Conservation (phyloP, 2,329 filamentous ascomycete species). For the Arthrobotrys sinensis region DNA sequence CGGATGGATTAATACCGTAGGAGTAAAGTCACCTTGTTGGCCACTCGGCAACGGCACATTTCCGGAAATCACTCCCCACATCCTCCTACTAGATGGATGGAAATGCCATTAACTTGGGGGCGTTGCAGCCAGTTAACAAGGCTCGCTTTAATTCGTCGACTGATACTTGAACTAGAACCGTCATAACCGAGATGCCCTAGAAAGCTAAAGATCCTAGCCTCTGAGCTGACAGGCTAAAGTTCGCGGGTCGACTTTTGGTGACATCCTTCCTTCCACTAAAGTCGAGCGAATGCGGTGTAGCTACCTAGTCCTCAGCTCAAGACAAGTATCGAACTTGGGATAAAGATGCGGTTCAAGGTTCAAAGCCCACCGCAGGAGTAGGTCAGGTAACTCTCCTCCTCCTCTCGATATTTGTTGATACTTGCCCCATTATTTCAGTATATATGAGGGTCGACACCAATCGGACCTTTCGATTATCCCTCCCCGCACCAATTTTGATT, state of each 20-base stretch:
- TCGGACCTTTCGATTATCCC: neutral
- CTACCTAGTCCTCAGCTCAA: neutral
- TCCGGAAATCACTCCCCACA: neutral
- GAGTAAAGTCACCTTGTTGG: neutral
- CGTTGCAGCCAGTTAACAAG: constrained; percentile 1
- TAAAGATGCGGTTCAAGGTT: neutral
- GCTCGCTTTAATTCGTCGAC: neutral
- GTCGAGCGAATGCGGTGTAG: no score
- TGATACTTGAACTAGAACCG: neutral
- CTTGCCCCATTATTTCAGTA: neutral
- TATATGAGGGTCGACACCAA: neutral
- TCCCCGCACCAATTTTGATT: neutral
- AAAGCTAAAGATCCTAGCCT: neutral
- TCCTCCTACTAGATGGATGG: neutral
- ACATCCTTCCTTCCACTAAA: no score
- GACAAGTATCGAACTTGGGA: neutral
- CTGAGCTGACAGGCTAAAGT: neutral
- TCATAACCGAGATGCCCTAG: neutral
- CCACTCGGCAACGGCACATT: neutral
- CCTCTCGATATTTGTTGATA: neutral
- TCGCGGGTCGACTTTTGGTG: neutral
- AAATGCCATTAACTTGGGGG: neutral
- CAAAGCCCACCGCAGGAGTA: neutral
- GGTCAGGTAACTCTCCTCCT: neutral
- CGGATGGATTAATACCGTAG: neutral